Conservation (phyloP, 1,139 yeast species). For the Protomyces inundatus region DNA sequence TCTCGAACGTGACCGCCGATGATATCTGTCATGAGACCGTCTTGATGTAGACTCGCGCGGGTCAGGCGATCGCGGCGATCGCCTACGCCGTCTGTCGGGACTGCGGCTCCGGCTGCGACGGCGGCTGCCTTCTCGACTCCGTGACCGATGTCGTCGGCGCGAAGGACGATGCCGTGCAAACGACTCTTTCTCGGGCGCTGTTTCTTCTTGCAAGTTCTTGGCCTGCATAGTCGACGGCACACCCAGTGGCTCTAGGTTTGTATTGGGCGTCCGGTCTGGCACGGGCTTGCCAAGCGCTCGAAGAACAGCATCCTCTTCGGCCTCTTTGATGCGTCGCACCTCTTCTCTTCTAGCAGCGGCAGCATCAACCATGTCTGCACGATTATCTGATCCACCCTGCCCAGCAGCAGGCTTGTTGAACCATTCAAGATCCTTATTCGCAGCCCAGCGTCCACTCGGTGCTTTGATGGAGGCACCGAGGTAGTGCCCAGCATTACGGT, state of each 20-base stretch:
- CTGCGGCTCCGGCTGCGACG: not conserved
- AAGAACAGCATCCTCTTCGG: conserved; percentile 34
- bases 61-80: not conserved
- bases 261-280: not conserved
- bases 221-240: too few relatives aligned
- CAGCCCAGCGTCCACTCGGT: conserved; percentile 35
- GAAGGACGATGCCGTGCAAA: too few relatives aligned
- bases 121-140: not conserved
- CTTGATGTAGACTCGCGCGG: not conserved
- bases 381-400: not conserved
- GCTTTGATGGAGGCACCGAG: conserved; percentile 38
- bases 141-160: too few relatives aligned
- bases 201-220: too few relatives aligned
- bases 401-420: conserved; percentile 32
- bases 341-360: conserved; percentile 13
- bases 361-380: conserved; percentile 5
- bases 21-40: not conserved
- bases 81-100: not conserved
- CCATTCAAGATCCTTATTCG: conserved; percentile 35
- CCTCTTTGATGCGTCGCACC: conserved; percentile 31
- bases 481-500: conserved; percentile 35
- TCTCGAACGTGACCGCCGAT: not conserved
- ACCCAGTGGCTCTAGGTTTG: not conserved
- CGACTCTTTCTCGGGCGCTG: too few relatives aligned
- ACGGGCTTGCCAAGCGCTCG: not conserved